These are phyloP conservation scores for Coemansia sp. DNA, from an alignment of 192 early-diverging fungal species.

Conservation along the genomic window DNA sequence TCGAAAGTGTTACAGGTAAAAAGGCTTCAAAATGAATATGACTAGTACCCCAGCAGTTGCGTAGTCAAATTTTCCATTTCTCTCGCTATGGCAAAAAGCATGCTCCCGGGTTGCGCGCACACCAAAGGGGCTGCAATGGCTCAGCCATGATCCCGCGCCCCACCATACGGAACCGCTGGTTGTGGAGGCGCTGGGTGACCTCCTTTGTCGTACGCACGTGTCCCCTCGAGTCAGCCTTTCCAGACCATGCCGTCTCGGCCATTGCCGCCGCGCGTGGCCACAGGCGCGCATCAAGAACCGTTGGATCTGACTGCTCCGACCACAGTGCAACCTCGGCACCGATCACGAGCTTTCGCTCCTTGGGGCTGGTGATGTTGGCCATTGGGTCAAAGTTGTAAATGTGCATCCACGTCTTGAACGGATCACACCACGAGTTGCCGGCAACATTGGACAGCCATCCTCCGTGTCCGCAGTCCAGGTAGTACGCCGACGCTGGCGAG, in stretches of 20 bases:
- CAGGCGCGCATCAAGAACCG: slow-evolving; percentile 61
- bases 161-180: slow-evolving; percentile 72
- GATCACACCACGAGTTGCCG: slow-evolving; percentile 73
- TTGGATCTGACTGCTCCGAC: slow-evolving; percentile 66
- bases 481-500: slow-evolving; percentile 63
- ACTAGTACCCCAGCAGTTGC: no score
- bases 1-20: no score
- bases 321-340: slow-evolving; percentile 72
- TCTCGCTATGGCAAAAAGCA: slow-evolving; percentile 41
- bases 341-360: slow-evolving; percentile 61
- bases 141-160: slow-evolving; percentile 65
- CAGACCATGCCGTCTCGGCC: slow-evolving; percentile 72
- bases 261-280: slow-evolving; percentile 72
- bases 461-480: slow-evolving; percentile 79
- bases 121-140: slow-evolving; percentile 77
- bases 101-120: slow-evolving; percentile 60
- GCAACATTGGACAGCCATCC: slow-evolving; percentile 68
- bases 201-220: slow-evolving; percentile 60
- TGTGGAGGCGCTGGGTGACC: slow-evolving; percentile 65
- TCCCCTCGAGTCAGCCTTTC: slow-evolving; percentile 56
- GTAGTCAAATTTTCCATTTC: neutral
- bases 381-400: slow-evolving; percentile 68
- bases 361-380: slow-evolving; percentile 55
- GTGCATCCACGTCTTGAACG: slow-evolving; percentile 75
- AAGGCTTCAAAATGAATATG: no score